Evolutionary conservation across 352 stramenopile species (phyloP), one percentile per base, ranked within the genome.

Genomic region (Pythium volutum): DNA sequence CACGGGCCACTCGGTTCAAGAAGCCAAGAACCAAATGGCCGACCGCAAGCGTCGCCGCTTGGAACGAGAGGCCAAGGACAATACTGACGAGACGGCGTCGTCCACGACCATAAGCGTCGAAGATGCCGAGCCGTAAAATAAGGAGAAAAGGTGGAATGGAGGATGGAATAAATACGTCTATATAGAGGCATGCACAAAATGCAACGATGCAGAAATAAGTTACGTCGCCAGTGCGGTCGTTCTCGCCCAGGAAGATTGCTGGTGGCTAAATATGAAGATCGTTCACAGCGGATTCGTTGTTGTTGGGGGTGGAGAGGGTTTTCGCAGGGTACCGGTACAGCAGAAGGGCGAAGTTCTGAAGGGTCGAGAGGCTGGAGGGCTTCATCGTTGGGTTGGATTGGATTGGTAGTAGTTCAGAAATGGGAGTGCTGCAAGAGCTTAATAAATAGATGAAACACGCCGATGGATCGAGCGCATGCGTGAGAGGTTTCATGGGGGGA

Each of bases 1-100:
- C 54, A 91, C 79, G 12, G 84, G 79, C 36, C 63, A 90, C 68
- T 93, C 86, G 18, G 84, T 93, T 22, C 77, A 88, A 50, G 86
- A 95, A 64, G 80, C 84, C 45, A 89, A 93, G 69, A 64, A 74
- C 25, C 85, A 83, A 62, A 78, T 87, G 64, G 68, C 71, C n/a
- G 79, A 89, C 26, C 81, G 81, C 47, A 93, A 93, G 70, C 81
- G 84, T 31, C 78, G 81, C 1, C 84, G 81, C 31, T 43, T 57
- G 15, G 65, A 77, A 22, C 27, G 52, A 20, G 67, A 70, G 31
- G 20, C 45, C 11, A 62, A 55, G 7, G 43, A 12, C 7, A 12
- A 64, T 15, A 42, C 10, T 4, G 60, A 62, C 16, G 31, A 41
- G 2, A 59, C 41, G 1, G 43, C 43, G 15, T 49, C 52, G 2